phyloP scores from a whole-genome alignment of 2,329 filamentous ascomycete genomes.

The Clarireedia paspali region DNA sequence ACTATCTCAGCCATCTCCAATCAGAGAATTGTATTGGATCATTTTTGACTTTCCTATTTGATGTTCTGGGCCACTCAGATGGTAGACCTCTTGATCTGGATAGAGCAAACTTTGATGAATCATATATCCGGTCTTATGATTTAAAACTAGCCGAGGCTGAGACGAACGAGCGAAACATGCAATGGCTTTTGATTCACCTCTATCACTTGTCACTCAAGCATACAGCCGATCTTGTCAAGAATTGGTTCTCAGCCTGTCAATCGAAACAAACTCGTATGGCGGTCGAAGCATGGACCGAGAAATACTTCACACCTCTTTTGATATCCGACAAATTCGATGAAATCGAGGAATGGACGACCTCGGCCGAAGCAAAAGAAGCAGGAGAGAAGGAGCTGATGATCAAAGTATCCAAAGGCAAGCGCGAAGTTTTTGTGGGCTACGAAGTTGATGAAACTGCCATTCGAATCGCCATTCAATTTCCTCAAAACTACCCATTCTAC shows the following conservation, averaged over 20 bases:
- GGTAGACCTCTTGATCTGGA: constrained; percentile 69
- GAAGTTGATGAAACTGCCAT: constrained; percentile 82
- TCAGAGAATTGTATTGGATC: constrained; percentile 59
- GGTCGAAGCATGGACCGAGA: constrained; percentile 79
- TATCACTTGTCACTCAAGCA: constrained; percentile 78
- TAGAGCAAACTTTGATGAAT: constrained; percentile 50
- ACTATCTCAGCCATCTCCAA: constrained; percentile 75
- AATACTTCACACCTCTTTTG: constrained; percentile 67
- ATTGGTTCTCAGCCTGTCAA: constrained; percentile 77
- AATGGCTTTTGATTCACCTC: constrained; percentile 77
- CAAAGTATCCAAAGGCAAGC: constrained; percentile 62
- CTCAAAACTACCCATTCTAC: constrained; percentile 74
- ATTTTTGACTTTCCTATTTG: constrained; percentile 72
- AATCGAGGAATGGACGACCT: constrained; percentile 58
- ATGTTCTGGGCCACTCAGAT: constrained; percentile 72
- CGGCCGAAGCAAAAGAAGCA: constrained; percentile 37
- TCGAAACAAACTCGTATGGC: constrained; percentile 73
- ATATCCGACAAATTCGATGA: constrained; percentile 58
- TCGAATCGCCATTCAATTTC: constrained; percentile 73
- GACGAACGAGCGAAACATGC: constrained; percentile 61
- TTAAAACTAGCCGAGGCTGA: constrained; percentile 48
- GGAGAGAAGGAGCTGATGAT: constrained; percentile 54
- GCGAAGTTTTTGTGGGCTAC: constrained; percentile 78
- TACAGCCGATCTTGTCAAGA: constrained; percentile 68
- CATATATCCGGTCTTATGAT: constrained; percentile 49